A percentile compares a stretch with the other conserved stretches of the same genome.
These are phyloP conservation scores for Plantago elongata DNA, from an alignment of 257 asterid species.

Conservation along the genomic window DNA sequence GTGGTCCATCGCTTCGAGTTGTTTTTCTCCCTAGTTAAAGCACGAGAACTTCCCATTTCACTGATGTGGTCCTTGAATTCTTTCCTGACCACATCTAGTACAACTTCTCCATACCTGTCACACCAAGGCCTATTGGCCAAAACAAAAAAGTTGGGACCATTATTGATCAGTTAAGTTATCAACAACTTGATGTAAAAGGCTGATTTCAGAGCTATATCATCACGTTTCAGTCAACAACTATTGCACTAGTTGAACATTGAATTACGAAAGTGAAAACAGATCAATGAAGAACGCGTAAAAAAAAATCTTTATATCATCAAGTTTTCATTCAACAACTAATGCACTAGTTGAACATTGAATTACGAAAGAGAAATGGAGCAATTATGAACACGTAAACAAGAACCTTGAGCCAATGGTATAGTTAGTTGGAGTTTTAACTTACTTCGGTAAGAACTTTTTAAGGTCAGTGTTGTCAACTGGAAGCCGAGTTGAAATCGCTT, in stretches of 20 bases:
- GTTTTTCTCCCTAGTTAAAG: constrained; percentile 19
- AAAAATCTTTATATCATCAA: no score
- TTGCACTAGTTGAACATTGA: no score
- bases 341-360: no score
- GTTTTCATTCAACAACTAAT: no score
- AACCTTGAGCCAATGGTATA: not conserved
- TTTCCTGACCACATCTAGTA: constrained; percentile 65
- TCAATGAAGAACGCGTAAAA: no score
- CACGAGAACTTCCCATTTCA: constrained; percentile 42
- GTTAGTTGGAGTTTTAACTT: constrained; percentile 19
- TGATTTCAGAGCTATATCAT: no score
- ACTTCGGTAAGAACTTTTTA: constrained; percentile 52
- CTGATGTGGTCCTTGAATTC: constrained; percentile 69
- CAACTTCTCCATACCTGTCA: constrained; percentile 52
- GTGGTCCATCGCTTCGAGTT: constrained; percentile 50
- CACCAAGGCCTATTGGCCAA: constrained; percentile 50
- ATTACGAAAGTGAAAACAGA: no score
- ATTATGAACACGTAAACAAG: no score
- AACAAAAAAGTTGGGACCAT: not conserved
- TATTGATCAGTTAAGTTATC: not conserved
- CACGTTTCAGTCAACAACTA: no score
- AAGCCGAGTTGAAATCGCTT: constrained; percentile 73
- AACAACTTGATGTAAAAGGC: not conserved
- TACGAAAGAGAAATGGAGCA: no score
- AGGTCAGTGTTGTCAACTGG: constrained; percentile 73